Evolutionary conservation across 2,329 filamentous ascomycete genomes (phyloP).

Genomic region (Pyrenochaeta sp.): DNA sequence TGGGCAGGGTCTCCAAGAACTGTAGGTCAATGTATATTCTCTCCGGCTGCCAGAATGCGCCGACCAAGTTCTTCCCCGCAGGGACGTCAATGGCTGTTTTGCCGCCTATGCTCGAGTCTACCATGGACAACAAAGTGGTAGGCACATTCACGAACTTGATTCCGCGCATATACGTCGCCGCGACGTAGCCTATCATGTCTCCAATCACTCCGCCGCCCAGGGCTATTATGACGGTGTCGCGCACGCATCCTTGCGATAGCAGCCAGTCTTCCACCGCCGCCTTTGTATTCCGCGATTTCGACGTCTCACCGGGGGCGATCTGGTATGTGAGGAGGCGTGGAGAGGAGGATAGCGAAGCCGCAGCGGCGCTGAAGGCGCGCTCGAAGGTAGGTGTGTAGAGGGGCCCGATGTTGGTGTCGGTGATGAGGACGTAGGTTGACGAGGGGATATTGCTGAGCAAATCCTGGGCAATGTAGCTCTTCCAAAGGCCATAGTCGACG

Average conservation of each 20-base stretch:
- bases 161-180: constrained; percentile 97
- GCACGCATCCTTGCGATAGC: constrained; percentile 87
- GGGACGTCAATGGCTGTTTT: constrained; percentile 99
- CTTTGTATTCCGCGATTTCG: constrained; percentile 92
- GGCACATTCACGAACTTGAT: constrained; percentile 96
- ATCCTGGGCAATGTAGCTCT: constrained; percentile 80
- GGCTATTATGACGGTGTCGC: constrained; percentile 94
- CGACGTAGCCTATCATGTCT: constrained; percentile 97
- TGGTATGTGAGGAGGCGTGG: constrained; percentile 86
- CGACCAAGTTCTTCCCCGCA: constrained; percentile 93
- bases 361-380: constrained; percentile 66
- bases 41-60: constrained; percentile 94
- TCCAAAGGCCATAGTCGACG: constrained; percentile 91
- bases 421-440: constrained; percentile 95
- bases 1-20: constrained; percentile 89
- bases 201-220: constrained; percentile 96
- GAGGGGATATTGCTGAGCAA: constrained; percentile 79
- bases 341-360: constrained; percentile 53
- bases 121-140: constrained; percentile 94
- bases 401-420: constrained; percentile 88
- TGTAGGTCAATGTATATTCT: constrained; percentile 93
- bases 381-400: constrained; percentile 83
- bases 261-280: constrained; percentile 98
- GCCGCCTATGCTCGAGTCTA: constrained; percentile 96
- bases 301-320: constrained; percentile 90